Evolutionary conservation across 164 flowering plant species (phyloP), one percentile per base, ranked within the genome.

Genomic region (Buxus sempervirens): DNA sequence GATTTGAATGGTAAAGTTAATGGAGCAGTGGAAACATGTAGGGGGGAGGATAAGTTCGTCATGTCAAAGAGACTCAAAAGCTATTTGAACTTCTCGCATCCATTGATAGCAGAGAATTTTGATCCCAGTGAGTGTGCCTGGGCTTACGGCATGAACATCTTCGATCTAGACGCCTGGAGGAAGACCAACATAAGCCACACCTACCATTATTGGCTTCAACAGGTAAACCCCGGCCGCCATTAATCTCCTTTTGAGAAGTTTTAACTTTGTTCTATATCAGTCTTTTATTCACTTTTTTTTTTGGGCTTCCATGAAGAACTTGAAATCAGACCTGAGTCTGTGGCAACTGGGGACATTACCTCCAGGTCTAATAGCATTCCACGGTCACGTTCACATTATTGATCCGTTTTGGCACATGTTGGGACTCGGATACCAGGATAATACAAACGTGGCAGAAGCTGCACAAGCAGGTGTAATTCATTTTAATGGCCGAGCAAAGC

Each of bases 121-220:
- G 73, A 92, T 72, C 93, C 97, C 1, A 67, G 85, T 32, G 90
- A 90, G 77, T 96, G 99, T 73, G 99, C 97, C 4, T 96, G 99
- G 99, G 99, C 99, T 23, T 96, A 96, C 70, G 99, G 98, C 32
- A 93, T 96, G 98, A 96, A 95, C 72, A 81, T 95, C 32, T 92
- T 95, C 54, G 97, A 95, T 75, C 80, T 95, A 0, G 83, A 85
- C 26, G 97, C 90, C 45, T 95, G 99, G 99, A 85, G 97, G 70
- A 89, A 79, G 69, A 87, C 93, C 48, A 88, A 95, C 74, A 90
- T 95, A 36, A 95, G 93, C 78, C 67, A 69, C 2, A 83, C 96
- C 24, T 95, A 90, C 79, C 82, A 90, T 70, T 70, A 79, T 70
- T 95, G 99, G 99, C 80, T 95, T 72, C 82, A 87, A 45, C 58